These are phyloP conservation scores for Fusarium temperatum DNA, from an alignment of 2,329 filamentous ascomycete genomes.

Conservation along the genomic window DNA sequence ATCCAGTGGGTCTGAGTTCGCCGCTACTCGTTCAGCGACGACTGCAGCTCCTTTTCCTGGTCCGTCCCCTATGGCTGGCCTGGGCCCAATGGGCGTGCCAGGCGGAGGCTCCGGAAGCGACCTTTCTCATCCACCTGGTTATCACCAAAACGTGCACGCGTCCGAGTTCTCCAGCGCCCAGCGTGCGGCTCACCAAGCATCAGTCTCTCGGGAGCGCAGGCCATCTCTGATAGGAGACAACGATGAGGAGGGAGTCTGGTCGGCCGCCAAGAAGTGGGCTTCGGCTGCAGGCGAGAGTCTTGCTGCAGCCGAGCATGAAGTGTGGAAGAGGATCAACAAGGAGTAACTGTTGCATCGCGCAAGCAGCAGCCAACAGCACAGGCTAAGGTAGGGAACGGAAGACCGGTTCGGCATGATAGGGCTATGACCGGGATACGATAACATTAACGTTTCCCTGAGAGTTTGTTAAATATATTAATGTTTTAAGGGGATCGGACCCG, in stretches of 20 bases:
- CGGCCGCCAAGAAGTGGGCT: slow-evolving; percentile 66
- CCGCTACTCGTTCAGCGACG: slow-evolving; percentile 58
- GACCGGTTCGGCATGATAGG: slow-evolving; percentile 23
- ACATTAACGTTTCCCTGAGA: slow-evolving; percentile 26
- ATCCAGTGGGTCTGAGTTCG: slow-evolving; percentile 52
- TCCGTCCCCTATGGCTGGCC: slow-evolving; percentile 39
- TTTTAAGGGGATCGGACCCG: slow-evolving; percentile 36
- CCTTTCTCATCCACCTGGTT: slow-evolving; percentile 62
- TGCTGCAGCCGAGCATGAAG: slow-evolving; percentile 66
- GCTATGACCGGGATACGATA: slow-evolving; percentile 28
- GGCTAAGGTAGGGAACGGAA: slow-evolving; percentile 6
- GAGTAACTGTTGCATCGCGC: slow-evolving; percentile 47
- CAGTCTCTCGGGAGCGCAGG: slow-evolving; percentile 40
- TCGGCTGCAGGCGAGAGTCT: slow-evolving; percentile 65
- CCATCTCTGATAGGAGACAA: slow-evolving; percentile 39
- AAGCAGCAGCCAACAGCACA: neutral
- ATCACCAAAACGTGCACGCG: slow-evolving; percentile 64
- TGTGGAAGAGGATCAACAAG: slow-evolving; percentile 72
- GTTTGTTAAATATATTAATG: slow-evolving; percentile 36
- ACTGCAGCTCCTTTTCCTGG: slow-evolving; percentile 46
- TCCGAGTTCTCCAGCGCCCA: slow-evolving; percentile 61
- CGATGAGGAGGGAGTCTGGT: slow-evolving; percentile 61
- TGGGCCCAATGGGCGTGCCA: slow-evolving; percentile 40
- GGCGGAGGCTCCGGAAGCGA: slow-evolving; percentile 40
- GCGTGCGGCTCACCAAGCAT: slow-evolving; percentile 51